phyloP scores from a whole-genome alignment of 345 rosid species.

The Adansonia digitata region DNA sequence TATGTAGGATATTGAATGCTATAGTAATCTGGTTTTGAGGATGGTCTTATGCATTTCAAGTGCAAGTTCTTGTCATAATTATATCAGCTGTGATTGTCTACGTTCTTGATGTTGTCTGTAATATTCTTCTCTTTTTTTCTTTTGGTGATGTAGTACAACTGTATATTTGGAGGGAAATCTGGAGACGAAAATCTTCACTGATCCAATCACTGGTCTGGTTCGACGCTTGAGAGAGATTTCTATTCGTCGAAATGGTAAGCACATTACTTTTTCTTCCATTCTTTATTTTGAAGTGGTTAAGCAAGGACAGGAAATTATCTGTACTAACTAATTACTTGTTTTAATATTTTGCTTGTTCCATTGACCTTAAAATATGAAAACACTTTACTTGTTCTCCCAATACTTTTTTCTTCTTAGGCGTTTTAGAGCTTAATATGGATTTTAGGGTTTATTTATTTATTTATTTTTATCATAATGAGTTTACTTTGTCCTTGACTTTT shows the following conservation, averaged over 20 bases:
- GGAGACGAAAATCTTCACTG: slow-evolving; percentile 73
- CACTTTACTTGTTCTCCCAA: background rate
- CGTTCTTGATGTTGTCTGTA: background rate
- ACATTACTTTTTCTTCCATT: background rate
- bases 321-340: background rate
- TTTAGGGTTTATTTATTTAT: too few species aligned
- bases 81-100: background rate
- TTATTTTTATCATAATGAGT: background rate
- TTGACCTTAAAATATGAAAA: background rate
- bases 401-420: background rate
- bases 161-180: slow-evolving; percentile 84
- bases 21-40: background rate
- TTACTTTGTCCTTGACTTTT: background rate
- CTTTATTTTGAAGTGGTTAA: background rate
- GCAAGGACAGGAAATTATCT: background rate
- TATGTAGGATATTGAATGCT: background rate
- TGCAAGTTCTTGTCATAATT: background rate
- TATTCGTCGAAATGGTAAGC: slow-evolving; percentile 66
- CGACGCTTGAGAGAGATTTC: slow-evolving; percentile 80
- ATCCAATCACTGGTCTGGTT: slow-evolving; percentile 70
- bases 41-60: background rate
- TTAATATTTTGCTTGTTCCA: background rate
- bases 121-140: background rate
- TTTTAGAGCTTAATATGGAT: background rate
- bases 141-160: slow-evolving; percentile 36